Conservation (phyloP, 2,329 filamentous ascomycete species). For the Aspergillus luchuensis region DNA sequence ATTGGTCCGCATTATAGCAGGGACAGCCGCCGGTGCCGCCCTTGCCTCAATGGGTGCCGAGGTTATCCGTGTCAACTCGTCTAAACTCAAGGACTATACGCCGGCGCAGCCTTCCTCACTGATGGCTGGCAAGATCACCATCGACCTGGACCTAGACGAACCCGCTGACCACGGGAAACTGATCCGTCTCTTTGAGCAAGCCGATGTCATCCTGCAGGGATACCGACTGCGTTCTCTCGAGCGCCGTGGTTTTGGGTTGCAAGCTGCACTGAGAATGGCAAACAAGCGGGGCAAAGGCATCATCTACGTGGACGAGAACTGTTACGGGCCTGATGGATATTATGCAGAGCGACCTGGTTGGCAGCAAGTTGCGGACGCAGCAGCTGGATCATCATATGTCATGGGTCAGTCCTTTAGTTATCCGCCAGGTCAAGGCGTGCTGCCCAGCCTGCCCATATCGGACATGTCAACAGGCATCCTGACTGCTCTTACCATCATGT, state of each 20-base stretch:
- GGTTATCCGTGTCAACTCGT: not conserved
- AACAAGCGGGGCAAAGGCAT: constrained; percentile 47
- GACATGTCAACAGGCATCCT: constrained; percentile 28
- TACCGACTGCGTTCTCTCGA: constrained; percentile 51
- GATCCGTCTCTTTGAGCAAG: constrained; percentile 48
- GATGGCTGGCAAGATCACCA: constrained; percentile 28
- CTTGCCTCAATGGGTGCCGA: not conserved
- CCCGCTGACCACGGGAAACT: constrained; percentile 45
- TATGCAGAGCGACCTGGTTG: constrained; percentile 52
- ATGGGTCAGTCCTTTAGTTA: constrained; percentile 38
- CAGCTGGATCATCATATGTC: constrained; percentile 40
- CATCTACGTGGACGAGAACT: constrained; percentile 54
- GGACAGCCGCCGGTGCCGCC: not conserved
- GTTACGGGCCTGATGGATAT: constrained; percentile 53
- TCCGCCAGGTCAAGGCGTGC: constrained; percentile 19
- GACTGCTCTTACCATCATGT: constrained; percentile 9
- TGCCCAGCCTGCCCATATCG: constrained; percentile 25
- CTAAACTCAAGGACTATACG: not conserved
- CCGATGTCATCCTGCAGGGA: constrained; percentile 58
- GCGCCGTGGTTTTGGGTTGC: constrained; percentile 33
- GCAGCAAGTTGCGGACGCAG: constrained; percentile 55
- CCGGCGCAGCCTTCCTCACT: constrained; percentile 19
- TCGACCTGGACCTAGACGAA: constrained; percentile 50
- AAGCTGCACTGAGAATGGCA: constrained; percentile 45
- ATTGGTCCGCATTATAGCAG: not conserved